Conservation (phyloP, 176 grass and related monocot species). For the Zea mays region DNA sequence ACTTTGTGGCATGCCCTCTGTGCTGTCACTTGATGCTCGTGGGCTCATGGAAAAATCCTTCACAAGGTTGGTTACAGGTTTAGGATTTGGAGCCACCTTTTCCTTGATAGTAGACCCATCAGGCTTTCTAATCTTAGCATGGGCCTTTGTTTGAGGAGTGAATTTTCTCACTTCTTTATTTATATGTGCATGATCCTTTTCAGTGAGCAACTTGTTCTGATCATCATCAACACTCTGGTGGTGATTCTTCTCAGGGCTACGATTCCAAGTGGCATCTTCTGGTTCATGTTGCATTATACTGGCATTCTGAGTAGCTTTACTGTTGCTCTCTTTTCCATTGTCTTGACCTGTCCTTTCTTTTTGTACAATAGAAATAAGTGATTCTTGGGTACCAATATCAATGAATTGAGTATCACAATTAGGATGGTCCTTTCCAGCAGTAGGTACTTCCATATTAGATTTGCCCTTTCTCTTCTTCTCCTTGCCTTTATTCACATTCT, state of each 20-base stretch:
- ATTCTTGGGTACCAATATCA: slow-evolving; percentile 35
- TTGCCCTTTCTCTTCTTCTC: slow-evolving; percentile 53
- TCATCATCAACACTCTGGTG: slow-evolving; percentile 17
- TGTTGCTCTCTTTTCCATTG: slow-evolving; percentile 38
- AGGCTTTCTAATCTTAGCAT: slow-evolving; percentile 34
- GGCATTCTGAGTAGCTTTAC: slow-evolving; percentile 24
- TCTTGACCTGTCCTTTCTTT: slow-evolving; percentile 22
- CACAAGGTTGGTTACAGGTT: slow-evolving; percentile 37
- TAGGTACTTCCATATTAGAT: slow-evolving; percentile 13
- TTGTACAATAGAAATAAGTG: slow-evolving; percentile 29
- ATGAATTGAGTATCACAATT: slow-evolving; percentile 13
- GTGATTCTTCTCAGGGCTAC: slow-evolving; percentile 36
- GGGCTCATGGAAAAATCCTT: slow-evolving; percentile 39
- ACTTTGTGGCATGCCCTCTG: slow-evolving; percentile 44
- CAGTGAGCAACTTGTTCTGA: slow-evolving; percentile 22
- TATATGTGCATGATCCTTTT: slow-evolving; percentile 36
- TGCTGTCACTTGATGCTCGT: slow-evolving; percentile 59
- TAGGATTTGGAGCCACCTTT: slow-evolving; percentile 28
- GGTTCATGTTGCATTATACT: slow-evolving; percentile 25
- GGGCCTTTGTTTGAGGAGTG: slow-evolving; percentile 33
- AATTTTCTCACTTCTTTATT: slow-evolving; percentile 37
- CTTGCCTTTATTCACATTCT: slow-evolving; percentile 44
- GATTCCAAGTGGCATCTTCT: slow-evolving; percentile 29
- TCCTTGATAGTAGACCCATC: slow-evolving; percentile 7
- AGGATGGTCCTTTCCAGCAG: slow-evolving; percentile 27